Base-by-base conservation (phyloP, 2,329 filamentous ascomycete species). In the Xylogone sp. region DNA sequence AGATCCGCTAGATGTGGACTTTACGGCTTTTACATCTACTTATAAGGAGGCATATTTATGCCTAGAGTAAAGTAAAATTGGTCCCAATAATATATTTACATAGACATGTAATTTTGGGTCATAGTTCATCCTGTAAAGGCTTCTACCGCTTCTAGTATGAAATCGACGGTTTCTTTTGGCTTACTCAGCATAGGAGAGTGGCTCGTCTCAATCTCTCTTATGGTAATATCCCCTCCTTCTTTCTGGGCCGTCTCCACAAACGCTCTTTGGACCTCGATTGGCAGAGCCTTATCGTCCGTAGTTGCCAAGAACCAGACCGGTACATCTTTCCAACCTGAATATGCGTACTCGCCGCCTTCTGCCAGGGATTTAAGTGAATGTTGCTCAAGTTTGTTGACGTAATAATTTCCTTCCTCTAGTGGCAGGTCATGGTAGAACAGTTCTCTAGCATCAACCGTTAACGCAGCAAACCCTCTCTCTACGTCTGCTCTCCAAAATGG, bases 351-450 rank as follows among this genome's bases (percentile, higher is more conserved):
- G 0, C 65, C 67, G 13, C 70, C 72, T 48, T 75, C 71, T 27
- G 65, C 68, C 34, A 76, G 55, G 3, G 70, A 52, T 52, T 69
- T 72, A 20, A 71, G 51, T n/a, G 66, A 66, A 42, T 75, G 72
- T 0, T 61, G 62, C 7, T 51, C 62, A 3, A 75, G 66, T 39
- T 71, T 65, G 0, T 61, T 58, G 2, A 70, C 66, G 68, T 70
- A 73, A 46, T 66, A 67, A 5, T 69, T 58, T 0, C 63, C 69
- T 48, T 75, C 73, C 19, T 69, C 67, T 1, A 52, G 58, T 0
- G 71, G 62, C 0, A 76, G 51, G 57, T 76, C 74, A 52, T 75
- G 72, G 53, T 76, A 76, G 55, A 76, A 75, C 0, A 71, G 52
- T 34, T 72, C 64, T 3, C 62, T 53, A 0, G 70, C 60, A 3